These are phyloP conservation scores for Setaria italica DNA, from an alignment of 202 grass and related monocot species.

Conservation along the genomic window DNA sequence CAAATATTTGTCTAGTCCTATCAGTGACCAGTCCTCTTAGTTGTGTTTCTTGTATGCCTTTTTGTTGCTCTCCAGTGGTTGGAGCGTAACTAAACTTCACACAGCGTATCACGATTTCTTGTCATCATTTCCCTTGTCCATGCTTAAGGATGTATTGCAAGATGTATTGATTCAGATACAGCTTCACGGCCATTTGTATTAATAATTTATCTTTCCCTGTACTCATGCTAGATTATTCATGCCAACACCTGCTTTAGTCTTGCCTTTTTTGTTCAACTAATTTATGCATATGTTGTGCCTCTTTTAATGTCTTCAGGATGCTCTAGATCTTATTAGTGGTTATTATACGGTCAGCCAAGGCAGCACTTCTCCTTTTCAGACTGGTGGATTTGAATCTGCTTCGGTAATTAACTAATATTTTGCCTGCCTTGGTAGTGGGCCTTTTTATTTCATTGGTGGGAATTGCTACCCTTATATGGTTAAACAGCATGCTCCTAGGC, in stretches of 20 bases:
- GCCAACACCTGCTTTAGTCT: neutral
- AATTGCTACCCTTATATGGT: neutral
- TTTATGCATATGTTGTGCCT: slow-evolving; percentile 31
- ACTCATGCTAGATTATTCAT: slow-evolving; percentile 34
- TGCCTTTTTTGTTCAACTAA: slow-evolving; percentile 3
- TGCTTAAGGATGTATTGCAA: slow-evolving; percentile 1
- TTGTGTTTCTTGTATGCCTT: slow-evolving; percentile 13
- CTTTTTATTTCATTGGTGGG: slow-evolving; percentile 18
- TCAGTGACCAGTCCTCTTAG: slow-evolving; percentile 2
- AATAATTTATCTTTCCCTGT: neutral
- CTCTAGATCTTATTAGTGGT: slow-evolving; percentile 89
- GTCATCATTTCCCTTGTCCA: slow-evolving; percentile 13
- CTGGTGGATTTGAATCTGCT: slow-evolving; percentile 76
- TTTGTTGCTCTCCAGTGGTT: neutral
- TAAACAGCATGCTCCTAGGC: neutral
- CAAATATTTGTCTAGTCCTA: slow-evolving; percentile 35
- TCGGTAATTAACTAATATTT: slow-evolving; percentile 63
- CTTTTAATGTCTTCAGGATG: slow-evolving; percentile 71
- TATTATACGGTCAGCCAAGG: slow-evolving; percentile 75
- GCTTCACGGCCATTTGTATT: slow-evolving; percentile 10
- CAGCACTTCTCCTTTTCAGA: slow-evolving; percentile 71
- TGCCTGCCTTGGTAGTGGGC: slow-evolving; percentile 2
- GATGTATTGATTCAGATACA: slow-evolving; percentile 21
- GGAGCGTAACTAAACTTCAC: slow-evolving; percentile 18
- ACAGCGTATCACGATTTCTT: neutral